Evolutionary conservation across 2,329 filamentous ascomycete genomes (phyloP), one percentile per base, ranked within the genome.

Genomic region (Clathrospora elynae): DNA sequence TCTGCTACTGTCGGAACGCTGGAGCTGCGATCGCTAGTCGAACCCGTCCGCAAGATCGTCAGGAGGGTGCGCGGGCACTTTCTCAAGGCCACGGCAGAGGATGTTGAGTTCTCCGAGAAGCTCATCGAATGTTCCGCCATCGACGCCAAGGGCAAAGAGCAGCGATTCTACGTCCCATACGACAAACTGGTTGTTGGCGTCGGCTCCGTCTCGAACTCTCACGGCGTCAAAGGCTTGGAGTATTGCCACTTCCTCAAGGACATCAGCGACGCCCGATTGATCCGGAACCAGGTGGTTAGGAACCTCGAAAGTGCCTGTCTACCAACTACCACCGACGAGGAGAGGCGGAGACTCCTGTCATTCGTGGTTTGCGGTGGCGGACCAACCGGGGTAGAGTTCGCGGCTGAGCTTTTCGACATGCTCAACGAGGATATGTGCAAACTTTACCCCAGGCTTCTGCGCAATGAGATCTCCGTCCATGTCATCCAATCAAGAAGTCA

Each of bases 381-480:
- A 0, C 93, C 93, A 3, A 99, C 93, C 0, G 93, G 93, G 48
- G 93, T 99, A 23, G 93, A 99, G 68, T 99, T 99, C 61, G 95
- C 95, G 1, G 93, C 93, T 5, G 93, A 99, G 68, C 79, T 99
- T 5, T 97, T 88, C 68, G 93, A 99, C 70, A 85, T 99, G 70
- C 78, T 99, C 11, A 99, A 99, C 64, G 95, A 99, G 69, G 93
- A 99, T 66, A 73, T 99, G 29, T 85, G 85, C 29, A 55, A 60
- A 35, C 46, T 57, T 9, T 99, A 96, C 70, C 93, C 93, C 2
- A 85, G 85, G 51, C 83, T 99, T 19, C 73, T 99, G n/a, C 84
- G 93, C 49, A 97, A 97, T 66, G 90, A 99, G 68, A 95, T 99
- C 34, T 97, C 93, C 0, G 92, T 99, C 1, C 95, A 99, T 65